Conservation (phyloP, 768 basidiomycete genomes). For the Leccinum olivaceopallidum region DNA sequence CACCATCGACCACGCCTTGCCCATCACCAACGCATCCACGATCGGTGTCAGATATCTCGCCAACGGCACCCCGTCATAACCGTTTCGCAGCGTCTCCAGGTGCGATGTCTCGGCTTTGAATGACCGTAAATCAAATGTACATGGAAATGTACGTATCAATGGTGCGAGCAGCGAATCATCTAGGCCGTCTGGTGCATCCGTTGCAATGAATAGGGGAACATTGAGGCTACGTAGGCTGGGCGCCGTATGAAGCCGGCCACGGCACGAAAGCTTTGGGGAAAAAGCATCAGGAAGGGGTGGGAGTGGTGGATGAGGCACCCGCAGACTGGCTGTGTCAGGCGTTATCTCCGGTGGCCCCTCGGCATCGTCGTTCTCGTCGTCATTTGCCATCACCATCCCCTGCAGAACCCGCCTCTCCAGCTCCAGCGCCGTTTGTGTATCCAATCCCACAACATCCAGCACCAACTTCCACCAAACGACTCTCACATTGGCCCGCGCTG, state of each 20-base stretch:
- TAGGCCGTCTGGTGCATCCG: constrained; percentile 48
- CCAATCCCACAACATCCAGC: constrained; percentile 44
- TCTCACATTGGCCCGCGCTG: constrained; percentile 43
- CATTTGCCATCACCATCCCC: not conserved
- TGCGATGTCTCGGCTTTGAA: constrained; percentile 37
- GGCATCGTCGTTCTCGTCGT: not conserved
- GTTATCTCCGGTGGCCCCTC: constrained; percentile 21
- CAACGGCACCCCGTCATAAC: constrained; percentile 50
- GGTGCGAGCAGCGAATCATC: constrained; percentile 43
- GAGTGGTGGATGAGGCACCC: constrained; percentile 30
- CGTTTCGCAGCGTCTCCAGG: constrained; percentile 41
- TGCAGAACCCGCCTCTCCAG: constrained; percentile 23
- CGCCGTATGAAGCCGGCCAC: constrained; percentile 36
- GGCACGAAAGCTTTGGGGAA: constrained; percentile 36
- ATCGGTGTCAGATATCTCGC: constrained; percentile 55
- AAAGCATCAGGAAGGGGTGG: constrained; percentile 22
- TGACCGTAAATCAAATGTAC: constrained; percentile 57
- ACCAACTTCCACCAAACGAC: constrained; percentile 61
- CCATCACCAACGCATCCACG: constrained; percentile 70
- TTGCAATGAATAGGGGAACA: constrained; percentile 64
- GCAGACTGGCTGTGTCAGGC: constrained; percentile 21
- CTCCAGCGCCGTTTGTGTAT: constrained; percentile 34
- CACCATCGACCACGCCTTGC: constrained; percentile 54
- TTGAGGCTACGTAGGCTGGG: constrained; percentile 44
- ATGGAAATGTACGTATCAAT: constrained; percentile 60